Evolutionary conservation across 2,329 filamentous ascomycete species (phyloP), one percentile per base, ranked within the genome.

Genomic region (Curvularia sp.): DNA sequence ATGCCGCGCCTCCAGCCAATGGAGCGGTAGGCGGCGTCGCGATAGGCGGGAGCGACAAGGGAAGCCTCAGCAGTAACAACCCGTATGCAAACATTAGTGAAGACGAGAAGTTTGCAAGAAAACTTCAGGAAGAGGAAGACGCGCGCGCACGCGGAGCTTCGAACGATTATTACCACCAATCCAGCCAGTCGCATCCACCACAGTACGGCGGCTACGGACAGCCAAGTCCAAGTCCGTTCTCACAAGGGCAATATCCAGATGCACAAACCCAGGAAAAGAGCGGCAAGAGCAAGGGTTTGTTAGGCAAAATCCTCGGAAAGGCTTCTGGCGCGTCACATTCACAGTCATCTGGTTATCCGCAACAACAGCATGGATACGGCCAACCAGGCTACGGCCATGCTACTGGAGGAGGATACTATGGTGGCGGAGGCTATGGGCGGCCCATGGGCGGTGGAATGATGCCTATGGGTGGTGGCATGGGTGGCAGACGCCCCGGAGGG

Each of bases 91-190:
- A 76, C 52, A 74, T 82, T 28, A 85, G 85, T 57, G 87, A 89
- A 46, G 92, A 96, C 73, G 92, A 90, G 58, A 84, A 83, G 25
- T 80, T 93, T 9, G 93, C 93, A 7, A 84, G 90, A 39, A 86
- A 87, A 71, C 81, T 97, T 41, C 93, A 97, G 75, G 90, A 90
- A 43, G 91, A 97, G 77, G 93, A 97, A 77, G 84, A 96, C 63
- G 86, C 87, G 5, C 85, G 86, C 43, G 83, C 64, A 21, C 57
- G 61, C 21, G 59, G 82, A 15, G 73, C 67, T 63, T 60, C 64
- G 3, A 69, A 58, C 13, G 72, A 76, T 41, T 86, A 83, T 66
- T 86, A 86, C 72, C 64, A 66, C 12, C 61, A 65, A 32, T 43
- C 60, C 2, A 49, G 23, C 3, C 58, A 61, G 18, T 36, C 55